A percentile compares a stretch with the other conserved stretches of the same genome.
phyloP scores from a whole-genome alignment of 2,329 filamentous ascomycete species.

The Colletotrichum abscissum region DNA sequence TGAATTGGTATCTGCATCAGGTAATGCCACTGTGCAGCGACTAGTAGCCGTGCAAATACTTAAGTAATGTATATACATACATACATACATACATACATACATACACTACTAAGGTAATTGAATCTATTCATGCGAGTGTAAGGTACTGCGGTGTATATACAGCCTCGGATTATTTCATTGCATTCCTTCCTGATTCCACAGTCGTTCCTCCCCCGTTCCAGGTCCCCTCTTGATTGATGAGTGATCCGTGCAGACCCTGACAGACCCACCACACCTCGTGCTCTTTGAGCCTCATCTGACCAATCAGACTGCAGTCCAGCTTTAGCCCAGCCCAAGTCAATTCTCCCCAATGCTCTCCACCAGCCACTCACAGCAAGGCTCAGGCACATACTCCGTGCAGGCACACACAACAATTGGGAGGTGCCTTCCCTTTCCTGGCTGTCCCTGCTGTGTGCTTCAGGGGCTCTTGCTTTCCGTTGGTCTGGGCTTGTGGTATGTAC shows the following conservation, averaged over 20 bases:
- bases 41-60: no score
- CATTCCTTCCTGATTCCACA: background rate
- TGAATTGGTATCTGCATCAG: no score
- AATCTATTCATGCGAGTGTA: background rate
- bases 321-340: slow-evolving; percentile 12
- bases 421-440: slow-evolving; percentile 2
- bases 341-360: slow-evolving; percentile 6
- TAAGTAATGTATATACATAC: no score
- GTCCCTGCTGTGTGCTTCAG: slow-evolving; percentile 30
- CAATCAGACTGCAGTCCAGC: slow-evolving; percentile 11
- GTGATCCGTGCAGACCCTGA: slow-evolving; percentile 19
- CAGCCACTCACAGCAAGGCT: slow-evolving; percentile 19
- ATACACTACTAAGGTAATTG: no score
- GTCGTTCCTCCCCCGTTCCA: background rate
- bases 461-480: slow-evolving; percentile 31
- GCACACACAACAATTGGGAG: background rate
- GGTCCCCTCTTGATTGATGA: slow-evolving; percentile 13
- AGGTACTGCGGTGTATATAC: background rate
- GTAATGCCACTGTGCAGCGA: no score
- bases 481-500: slow-evolving; percentile 8
- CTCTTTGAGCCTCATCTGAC: background rate
- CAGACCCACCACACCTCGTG: slow-evolving; percentile 6
- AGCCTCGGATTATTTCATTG: slow-evolving; percentile 10
- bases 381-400: background rate
- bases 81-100: no score